Conservation (phyloP, 2,329 filamentous ascomycete genomes). For the Zymoseptoria passerinii region DNA sequence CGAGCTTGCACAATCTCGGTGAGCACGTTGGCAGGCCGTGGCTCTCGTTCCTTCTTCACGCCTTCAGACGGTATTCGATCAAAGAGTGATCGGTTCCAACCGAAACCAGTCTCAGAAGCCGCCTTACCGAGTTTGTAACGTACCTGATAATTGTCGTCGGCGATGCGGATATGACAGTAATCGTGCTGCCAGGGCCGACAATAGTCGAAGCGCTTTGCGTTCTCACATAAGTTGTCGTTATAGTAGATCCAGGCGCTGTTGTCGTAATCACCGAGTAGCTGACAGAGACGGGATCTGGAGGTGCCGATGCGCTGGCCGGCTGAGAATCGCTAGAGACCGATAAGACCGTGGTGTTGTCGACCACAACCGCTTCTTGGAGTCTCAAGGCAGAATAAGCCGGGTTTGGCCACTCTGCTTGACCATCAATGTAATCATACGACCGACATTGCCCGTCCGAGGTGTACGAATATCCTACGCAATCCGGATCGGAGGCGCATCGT, state of each 20-base stretch:
- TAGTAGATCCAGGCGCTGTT: not conserved
- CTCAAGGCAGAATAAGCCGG: slow-evolving; percentile 2
- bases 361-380: not conserved
- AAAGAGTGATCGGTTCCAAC: not conserved
- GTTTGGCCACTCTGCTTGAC: not conserved
- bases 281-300: not conserved
- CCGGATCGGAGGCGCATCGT: not conserved
- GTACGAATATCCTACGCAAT: slow-evolving; percentile 1
- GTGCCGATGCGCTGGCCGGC: not conserved
- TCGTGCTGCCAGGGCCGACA: not conserved
- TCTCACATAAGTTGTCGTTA: not conserved
- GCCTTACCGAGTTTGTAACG: not conserved
- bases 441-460: not conserved
- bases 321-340: not conserved
- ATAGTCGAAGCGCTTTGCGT: not conserved
- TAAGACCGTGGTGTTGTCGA: not conserved
- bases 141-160: not conserved
- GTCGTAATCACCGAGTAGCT: not conserved
- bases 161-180: not conserved
- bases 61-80: not conserved
- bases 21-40: not conserved
- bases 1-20: not conserved
- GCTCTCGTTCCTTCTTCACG: not conserved
- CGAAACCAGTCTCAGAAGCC: too few relatives aligned
- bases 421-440: not conserved